Base-by-base conservation (phyloP, 805 yeast species). In the Cyberlindnera maritima region DNA sequence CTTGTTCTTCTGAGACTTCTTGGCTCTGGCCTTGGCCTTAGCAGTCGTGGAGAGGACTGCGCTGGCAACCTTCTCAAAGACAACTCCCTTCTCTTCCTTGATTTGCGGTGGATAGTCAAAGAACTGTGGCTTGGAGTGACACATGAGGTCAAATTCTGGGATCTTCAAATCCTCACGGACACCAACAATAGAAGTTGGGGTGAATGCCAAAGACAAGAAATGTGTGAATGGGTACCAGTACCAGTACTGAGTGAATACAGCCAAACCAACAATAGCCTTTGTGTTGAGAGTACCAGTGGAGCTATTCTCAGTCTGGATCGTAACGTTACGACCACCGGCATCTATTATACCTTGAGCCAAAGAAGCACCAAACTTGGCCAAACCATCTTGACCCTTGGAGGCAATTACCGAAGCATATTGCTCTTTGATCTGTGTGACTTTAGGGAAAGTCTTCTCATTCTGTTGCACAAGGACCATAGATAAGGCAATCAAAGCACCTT, bases 301-400 rank as follows among this genome's bases (percentile, higher is more conserved):
- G 20, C 82, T 61, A 65, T 91, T 88, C 67, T 94, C 97, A 42
- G 92, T 74, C 57, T 86, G 86, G 54, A 94, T 90, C 0, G 98
- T 90, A n/a, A 87, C 96, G 60, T 94, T 94, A 64, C 98, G 82
- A 12, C 99, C 99, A 68, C 99, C 97, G 11, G 98, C 99, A 70
- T 94, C 97, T 64, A 94, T 83, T 54, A 94, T 92, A 67, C 99
- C 99, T 71, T 92, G 97, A 13, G 96, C 92, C 41, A 94, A 71
- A 15, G 97, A 88, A 26, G 98, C 97, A 64, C 99, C 99, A 69
- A 92, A 94, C 70, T 90, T 91, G 34, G 98, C 97, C 67, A 94
- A 78, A 3, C 96, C 96, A 68, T 92, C 99, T 68, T 92, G 97
- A 59, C 88, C 95, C 68, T 92, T 94, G 60, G 85, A 87, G 21